Percentiles rank a stretch among this genome's conserved stretches.
These are phyloP conservation scores for Pecoramyces ruminantium DNA, from an alignment of 192 early-diverging fungal species.

Conservation along the genomic window DNA sequence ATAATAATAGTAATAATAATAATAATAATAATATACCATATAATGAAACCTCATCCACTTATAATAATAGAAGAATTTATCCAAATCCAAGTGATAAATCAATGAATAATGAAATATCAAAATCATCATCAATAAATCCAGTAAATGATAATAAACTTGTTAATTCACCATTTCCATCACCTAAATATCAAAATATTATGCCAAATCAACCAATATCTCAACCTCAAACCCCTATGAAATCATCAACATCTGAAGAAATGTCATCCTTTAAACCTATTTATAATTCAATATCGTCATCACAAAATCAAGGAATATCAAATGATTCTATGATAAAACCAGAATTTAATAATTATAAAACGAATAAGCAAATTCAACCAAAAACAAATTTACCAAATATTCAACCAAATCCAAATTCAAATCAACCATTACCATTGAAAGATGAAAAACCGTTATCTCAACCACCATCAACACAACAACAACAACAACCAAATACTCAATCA, in stretches of 20 bases:
- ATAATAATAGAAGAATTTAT: too few species aligned
- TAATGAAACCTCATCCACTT: too few species aligned
- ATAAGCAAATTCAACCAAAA: background rate
- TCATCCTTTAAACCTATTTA: background rate
- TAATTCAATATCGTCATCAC: background rate
- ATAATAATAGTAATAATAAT: background rate
- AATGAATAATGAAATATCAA: too few species aligned
- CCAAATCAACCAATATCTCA: background rate
- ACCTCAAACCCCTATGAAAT: background rate
- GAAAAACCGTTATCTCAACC: background rate
- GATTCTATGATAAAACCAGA: background rate
- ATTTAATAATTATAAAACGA: background rate
- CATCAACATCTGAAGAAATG: background rate
- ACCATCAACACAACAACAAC: background rate
- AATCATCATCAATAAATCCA: background rate
- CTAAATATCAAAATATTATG: background rate
- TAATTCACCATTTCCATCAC: background rate
- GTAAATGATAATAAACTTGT: background rate
- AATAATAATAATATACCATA: too few species aligned
- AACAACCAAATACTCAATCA: too few species aligned
- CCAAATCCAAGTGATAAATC: too few species aligned
- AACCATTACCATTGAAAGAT: background rate
- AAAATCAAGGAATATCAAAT: background rate
- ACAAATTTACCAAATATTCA: background rate
- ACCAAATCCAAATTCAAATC: background rate